A percentile compares a stretch with the other conserved stretches of the same genome.
Evolutionary conservation across 225 moss, liverwort and hornwort species (phyloP).

Genomic region (Physcomitrium patens): DNA sequence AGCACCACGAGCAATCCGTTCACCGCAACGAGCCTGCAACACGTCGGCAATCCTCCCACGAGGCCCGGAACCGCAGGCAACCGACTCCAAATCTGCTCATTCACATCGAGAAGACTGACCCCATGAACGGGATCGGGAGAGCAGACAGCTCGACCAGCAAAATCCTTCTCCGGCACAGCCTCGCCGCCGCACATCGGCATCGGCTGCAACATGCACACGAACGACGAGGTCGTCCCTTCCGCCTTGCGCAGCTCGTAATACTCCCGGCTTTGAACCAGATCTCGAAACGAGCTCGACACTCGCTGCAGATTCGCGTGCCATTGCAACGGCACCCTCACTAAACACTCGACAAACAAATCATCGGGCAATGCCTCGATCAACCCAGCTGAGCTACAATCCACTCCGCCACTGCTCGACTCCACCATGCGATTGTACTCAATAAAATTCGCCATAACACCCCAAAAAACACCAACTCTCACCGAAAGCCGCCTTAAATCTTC

Average conservation of each 20-base stretch:
- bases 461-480: too few species aligned
- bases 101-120: constrained; percentile 62
- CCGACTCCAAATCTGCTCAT: constrained; percentile 55
- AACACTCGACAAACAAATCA: constrained; percentile 75
- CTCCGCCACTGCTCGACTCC: constrained; percentile 15
- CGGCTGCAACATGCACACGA: constrained; percentile 73
- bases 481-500: too few species aligned
- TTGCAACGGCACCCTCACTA: constrained; percentile 69
- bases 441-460: constrained; percentile 29
- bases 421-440: constrained; percentile 37
- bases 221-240: constrained; percentile 63
- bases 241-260: constrained; percentile 63
- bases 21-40: constrained; percentile 61
- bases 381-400: not conserved
- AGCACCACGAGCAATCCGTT: constrained; percentile 65
- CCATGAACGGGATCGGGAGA: constrained; percentile 61
- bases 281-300: constrained; percentile 58
- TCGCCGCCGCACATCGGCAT: constrained; percentile 44
- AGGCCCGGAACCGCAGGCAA: constrained; percentile 69
- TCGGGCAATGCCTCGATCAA: constrained; percentile 68
- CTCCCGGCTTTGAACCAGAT: constrained; percentile 46
- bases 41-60: constrained; percentile 70
- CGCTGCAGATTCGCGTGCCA: constrained; percentile 62
- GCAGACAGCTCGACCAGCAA: constrained; percentile 14
- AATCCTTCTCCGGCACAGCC: constrained; percentile 36